Percentiles rank a stretch among this genome's conserved stretches.
These are phyloP conservation scores for Saccharomyces hybrid DNA, from an alignment of 1,139 yeast genomes.

Conservation along the genomic window DNA sequence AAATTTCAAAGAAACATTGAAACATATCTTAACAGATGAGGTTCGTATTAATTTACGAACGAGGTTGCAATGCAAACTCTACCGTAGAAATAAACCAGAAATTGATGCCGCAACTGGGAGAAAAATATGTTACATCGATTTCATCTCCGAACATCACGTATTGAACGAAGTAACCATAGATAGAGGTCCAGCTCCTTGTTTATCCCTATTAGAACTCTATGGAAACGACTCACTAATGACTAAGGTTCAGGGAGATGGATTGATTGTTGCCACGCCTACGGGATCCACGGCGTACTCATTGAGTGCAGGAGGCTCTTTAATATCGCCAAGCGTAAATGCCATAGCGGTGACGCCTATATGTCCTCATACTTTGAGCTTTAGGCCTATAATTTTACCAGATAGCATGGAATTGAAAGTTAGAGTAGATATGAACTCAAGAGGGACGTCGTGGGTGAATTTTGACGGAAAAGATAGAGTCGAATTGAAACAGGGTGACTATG, in stretches of 20 bases:
- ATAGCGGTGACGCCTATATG: slow-evolving; percentile 86
- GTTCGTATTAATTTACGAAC: slow-evolving; percentile 72
- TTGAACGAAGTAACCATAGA: slow-evolving; percentile 80
- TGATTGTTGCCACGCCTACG: slow-evolving; percentile 83
- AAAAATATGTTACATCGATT: slow-evolving; percentile 42
- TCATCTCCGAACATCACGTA: slow-evolving; percentile 68
- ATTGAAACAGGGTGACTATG: slow-evolving; percentile 63
- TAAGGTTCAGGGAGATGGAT: slow-evolving; percentile 85
- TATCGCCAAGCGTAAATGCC: slow-evolving; percentile 84
- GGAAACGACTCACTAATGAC: slow-evolving; percentile 77
- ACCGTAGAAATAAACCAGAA: slow-evolving; percentile 27
- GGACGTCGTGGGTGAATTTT: slow-evolving; percentile 84
- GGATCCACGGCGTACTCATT: slow-evolving; percentile 88
- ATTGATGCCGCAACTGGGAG: slow-evolving; percentile 19
- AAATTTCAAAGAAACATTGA: slow-evolving; percentile 51
- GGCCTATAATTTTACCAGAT: slow-evolving; percentile 82
- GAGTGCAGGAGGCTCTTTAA: slow-evolving; percentile 89
- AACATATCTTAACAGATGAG: slow-evolving; percentile 53
- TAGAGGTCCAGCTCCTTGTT: slow-evolving; percentile 83
- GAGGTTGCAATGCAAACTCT: slow-evolving; percentile 66
- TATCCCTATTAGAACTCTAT: slow-evolving; percentile 72
- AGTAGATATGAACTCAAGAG: slow-evolving; percentile 59
- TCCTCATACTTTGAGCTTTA: slow-evolving; percentile 81
- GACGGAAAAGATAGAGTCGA: slow-evolving; percentile 82
- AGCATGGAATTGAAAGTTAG: slow-evolving; percentile 71